Evolutionary conservation across 1,284 basidiomycete genomes (phyloP).

Genomic region (Afroboletus lepidellus): DNA sequence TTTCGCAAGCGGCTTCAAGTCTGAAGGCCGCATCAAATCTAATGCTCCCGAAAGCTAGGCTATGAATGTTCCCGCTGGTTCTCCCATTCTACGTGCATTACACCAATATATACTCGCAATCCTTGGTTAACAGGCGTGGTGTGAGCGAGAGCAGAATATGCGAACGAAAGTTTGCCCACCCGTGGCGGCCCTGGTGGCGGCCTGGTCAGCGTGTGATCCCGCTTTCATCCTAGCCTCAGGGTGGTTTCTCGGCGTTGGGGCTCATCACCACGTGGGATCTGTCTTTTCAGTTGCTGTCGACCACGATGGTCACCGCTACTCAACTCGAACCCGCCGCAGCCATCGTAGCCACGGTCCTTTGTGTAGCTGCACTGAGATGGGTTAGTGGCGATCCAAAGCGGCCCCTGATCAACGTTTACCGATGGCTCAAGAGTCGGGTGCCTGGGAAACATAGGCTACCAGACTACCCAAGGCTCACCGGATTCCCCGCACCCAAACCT

Average conservation of each 20-base stretch:
- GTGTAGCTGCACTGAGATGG: too few relatives aligned
- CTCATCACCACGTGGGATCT: neutral
- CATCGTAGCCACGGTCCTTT: constrained; percentile 2
- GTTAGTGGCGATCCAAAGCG: neutral
- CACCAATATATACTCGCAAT: neutral
- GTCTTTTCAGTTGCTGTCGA: neutral
- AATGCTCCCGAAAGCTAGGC: constrained; percentile 41
- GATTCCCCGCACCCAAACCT: constrained; percentile 42
- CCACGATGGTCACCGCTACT: constrained; percentile 11
- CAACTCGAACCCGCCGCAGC: neutral
- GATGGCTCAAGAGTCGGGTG: constrained; percentile 8
- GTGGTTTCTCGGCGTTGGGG: neutral
- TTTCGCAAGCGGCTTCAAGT: constrained; percentile 52
- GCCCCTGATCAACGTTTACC: neutral
- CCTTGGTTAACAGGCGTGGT: neutral
- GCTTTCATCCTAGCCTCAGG: neutral
- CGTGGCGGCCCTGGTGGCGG: too few relatives aligned
- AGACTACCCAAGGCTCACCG: constrained; percentile 42
- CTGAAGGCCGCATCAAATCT: constrained; percentile 39
- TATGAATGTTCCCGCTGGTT: constrained; percentile 33
- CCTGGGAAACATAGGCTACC: constrained; percentile 13
- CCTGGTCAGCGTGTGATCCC: neutral
- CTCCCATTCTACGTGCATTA: neutral
- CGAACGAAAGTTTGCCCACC: too few relatives aligned
- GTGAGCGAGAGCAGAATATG: too few relatives aligned